Conservation (phyloP, 2,329 filamentous ascomycete genomes). For the Aspergillus fumigatiaffinis region DNA sequence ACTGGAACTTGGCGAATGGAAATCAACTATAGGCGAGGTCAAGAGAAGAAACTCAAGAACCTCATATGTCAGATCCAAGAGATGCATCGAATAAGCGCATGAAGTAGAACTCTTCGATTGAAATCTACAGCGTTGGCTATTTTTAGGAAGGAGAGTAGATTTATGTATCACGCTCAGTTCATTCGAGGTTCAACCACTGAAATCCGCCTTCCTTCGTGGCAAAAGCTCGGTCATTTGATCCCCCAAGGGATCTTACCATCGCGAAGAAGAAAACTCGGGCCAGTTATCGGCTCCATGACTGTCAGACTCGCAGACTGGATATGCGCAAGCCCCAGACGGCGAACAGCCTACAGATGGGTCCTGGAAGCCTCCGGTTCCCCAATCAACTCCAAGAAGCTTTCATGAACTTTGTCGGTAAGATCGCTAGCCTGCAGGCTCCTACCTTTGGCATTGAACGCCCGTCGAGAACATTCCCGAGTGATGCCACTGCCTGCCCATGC, state of each 20-base stretch:
- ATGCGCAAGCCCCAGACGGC: background rate
- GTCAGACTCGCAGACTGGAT: background rate
- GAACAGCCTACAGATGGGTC: conserved; percentile 24
- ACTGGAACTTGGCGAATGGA: conserved; percentile 17
- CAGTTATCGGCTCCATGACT: background rate
- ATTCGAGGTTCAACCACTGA: background rate
- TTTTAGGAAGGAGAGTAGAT: background rate
- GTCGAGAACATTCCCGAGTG: conserved; percentile 82
- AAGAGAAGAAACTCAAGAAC: background rate
- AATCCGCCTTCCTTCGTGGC: background rate
- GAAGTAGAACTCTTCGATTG: background rate
- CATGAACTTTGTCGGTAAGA: conserved; percentile 83
- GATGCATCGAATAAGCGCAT: background rate
- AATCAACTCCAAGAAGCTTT: conserved; percentile 74
- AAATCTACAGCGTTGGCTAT: background rate
- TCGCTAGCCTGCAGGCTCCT: conserved; percentile 89
- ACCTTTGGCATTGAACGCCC: conserved; percentile 82
- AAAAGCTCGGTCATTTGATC: background rate
- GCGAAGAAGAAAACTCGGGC: no score
- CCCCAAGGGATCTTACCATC: background rate
- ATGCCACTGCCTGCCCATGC: conserved; percentile 84
- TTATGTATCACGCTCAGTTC: background rate
- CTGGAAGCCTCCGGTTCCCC: conserved; percentile 60
- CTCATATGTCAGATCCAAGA: background rate
- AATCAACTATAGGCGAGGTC: conserved; percentile 3